These are phyloP conservation scores for Nepenthes mirabilis DNA, from an alignment of 148 eudicot species.

Conservation along the genomic window DNA sequence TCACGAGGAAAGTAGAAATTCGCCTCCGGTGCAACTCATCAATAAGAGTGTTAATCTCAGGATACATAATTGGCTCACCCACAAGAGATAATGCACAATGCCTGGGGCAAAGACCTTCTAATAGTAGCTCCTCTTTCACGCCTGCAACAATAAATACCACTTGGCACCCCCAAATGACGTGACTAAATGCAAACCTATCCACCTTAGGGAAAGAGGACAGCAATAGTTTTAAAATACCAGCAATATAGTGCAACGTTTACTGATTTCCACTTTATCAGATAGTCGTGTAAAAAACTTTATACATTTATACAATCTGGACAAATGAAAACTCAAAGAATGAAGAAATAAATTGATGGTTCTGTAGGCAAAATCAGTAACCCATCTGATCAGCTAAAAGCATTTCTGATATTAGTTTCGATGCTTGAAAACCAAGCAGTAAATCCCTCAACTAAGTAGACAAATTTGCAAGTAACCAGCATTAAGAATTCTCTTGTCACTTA, in stretches of 20 bases:
- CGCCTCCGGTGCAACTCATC: conserved; percentile 87
- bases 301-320: too few relatives aligned
- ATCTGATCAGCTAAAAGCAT: too few relatives aligned
- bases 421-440: too few relatives aligned
- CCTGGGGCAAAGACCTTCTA: conserved; percentile 89
- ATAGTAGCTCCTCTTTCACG: conserved; percentile 59
- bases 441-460: too few relatives aligned
- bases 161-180: neutral
- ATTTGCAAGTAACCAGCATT: too few relatives aligned
- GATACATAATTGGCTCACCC: conserved; percentile 99
- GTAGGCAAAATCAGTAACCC: too few relatives aligned
- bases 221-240: neutral
- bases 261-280: too few relatives aligned
- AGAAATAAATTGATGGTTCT: too few relatives aligned
- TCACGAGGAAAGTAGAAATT: conserved; percentile 92
- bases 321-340: too few relatives aligned
- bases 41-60: conserved; percentile 76
- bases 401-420: too few relatives aligned
- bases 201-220: neutral
- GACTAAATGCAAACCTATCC: neutral
- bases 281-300: too few relatives aligned
- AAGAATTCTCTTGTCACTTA: too few relatives aligned
- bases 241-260: neutral
- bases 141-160: conserved; percentile 29
- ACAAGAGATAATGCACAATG: conserved; percentile 99